A percentile compares a stretch with the other conserved stretches of the same genome.
Evolutionary conservation across 2,329 filamentous ascomycete genomes (phyloP).

Genomic region (Clarireedia sp.): DNA sequence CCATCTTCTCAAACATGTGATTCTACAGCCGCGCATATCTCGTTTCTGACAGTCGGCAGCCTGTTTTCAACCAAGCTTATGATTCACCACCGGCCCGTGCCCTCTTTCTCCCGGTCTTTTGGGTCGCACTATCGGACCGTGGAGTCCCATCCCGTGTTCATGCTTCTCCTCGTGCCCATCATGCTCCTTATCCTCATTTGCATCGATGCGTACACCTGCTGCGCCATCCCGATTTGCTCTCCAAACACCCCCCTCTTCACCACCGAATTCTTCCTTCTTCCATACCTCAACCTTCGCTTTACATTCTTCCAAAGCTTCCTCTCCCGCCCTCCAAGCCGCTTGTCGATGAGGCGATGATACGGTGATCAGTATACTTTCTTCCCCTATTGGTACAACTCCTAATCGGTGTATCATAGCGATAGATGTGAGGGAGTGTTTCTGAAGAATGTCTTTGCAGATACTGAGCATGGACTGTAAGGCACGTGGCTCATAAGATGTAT

Average conservation of each 20-base stretch:
- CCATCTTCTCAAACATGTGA: no score
- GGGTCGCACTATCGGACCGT: conserved; percentile 20
- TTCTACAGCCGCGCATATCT: no score
- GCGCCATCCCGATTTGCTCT: conserved; percentile 75
- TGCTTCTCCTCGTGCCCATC: background rate
- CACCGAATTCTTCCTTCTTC: conserved; percentile 85
- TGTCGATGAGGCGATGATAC: conserved; percentile 77
- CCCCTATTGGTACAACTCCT: conserved; percentile 77
- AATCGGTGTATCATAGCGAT: conserved; percentile 80
- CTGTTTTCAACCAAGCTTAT: background rate
- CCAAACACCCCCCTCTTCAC: conserved; percentile 69
- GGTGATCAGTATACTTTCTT: conserved; percentile 87
- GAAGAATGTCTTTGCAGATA: conserved; percentile 51
- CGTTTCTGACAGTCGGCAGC: no score
- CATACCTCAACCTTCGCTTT: conserved; percentile 89
- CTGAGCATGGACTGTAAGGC: conserved; percentile 60
- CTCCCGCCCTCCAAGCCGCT: conserved; percentile 79
- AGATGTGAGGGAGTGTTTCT: conserved; percentile 58
- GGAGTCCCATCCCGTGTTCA: conserved; percentile 12
- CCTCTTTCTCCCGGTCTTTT: conserved; percentile 21
- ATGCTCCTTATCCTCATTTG: conserved; percentile 10
- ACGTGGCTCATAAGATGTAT: conserved; percentile 64
- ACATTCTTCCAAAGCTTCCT: conserved; percentile 80
- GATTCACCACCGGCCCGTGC: conserved; percentile 24
- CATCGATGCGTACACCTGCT: conserved; percentile 17